A percentile compares a stretch with the other conserved stretches of the same genome.
These are phyloP conservation scores for Sequoiadendron giganteum DNA, from an alignment of 75 land plant genomes.

Conservation along the genomic window DNA sequence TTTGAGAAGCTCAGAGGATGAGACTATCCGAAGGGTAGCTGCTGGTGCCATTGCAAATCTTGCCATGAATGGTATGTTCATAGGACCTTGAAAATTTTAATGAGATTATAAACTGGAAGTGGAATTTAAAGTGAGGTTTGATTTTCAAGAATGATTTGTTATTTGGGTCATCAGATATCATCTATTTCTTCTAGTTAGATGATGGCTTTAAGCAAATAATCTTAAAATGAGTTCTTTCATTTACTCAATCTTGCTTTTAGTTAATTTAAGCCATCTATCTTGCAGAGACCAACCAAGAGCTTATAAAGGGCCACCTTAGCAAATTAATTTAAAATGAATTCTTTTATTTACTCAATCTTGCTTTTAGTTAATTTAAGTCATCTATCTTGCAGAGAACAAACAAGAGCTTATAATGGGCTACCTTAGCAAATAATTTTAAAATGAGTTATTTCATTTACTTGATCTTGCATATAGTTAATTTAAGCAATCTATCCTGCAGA, in stretches of 20 bases:
- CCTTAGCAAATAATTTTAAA: not conserved
- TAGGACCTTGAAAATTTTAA: not conserved
- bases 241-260: not conserved
- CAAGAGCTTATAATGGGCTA: slow-evolving; percentile 84
- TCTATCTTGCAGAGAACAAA: slow-evolving; percentile 55
- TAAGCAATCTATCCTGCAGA: slow-evolving; percentile 29
- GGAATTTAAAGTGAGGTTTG: not conserved
- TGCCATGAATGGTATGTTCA: slow-evolving; percentile 73
- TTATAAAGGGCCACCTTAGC: too few species aligned
- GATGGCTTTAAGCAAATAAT: not conserved
- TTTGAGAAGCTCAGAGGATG: slow-evolving; percentile 70
- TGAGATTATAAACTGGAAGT: not conserved
- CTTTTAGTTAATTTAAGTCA: not conserved
- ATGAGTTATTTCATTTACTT: not conserved
- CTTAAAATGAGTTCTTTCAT: not conserved
- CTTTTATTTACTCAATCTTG: not conserved
- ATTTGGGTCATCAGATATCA: not conserved
- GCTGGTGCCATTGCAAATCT: slow-evolving; percentile 95
- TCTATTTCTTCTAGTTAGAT: not conserved
- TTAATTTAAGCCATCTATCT: too few species aligned
- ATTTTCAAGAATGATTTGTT: not conserved
- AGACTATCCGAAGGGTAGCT: slow-evolving; percentile 70
- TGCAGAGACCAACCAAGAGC: too few species aligned
- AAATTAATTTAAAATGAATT: not conserved
- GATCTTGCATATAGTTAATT: not conserved